A percentile compares a stretch with the other conserved stretches of the same genome.
phyloP scores from a whole-genome alignment of 2,329 filamentous ascomycete genomes.

The Trichoderma breve region DNA sequence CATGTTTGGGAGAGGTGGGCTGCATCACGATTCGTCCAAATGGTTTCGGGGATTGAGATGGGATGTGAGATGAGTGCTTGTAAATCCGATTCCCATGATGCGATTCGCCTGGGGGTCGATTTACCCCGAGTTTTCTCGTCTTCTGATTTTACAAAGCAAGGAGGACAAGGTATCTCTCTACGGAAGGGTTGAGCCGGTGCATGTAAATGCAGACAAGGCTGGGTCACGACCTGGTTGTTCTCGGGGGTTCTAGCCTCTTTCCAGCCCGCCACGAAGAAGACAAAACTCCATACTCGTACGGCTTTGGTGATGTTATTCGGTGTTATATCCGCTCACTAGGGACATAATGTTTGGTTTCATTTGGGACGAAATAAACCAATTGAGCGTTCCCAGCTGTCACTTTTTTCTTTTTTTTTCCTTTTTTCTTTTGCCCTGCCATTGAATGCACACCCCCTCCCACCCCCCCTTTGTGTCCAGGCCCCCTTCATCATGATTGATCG shows the following conservation, averaged over 20 bases:
- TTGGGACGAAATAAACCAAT: neutral
- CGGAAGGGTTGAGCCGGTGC: neutral
- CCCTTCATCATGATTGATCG: constrained; percentile 13
- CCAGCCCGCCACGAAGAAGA: neutral
- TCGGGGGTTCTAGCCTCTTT: neutral
- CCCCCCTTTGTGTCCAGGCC: neutral
- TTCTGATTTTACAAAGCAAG: neutral
- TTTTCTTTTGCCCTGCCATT: neutral
- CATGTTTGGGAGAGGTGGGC: neutral
- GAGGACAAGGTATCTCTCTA: neutral
- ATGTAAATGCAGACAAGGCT: neutral
- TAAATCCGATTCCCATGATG: neutral
- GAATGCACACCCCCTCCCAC: constrained; percentile 6
- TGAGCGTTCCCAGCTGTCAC: neutral
- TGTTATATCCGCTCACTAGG: neutral
- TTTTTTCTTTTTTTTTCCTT: neutral
- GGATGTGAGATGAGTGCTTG: neutral
- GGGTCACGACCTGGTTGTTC: neutral
- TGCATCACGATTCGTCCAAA: neutral
- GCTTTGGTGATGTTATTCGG: neutral
- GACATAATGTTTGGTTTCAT: neutral
- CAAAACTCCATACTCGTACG: neutral
- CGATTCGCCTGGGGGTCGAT: neutral
- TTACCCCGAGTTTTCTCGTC: neutral
- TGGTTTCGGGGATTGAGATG: neutral